Base-by-base conservation (phyloP, 179 eudicot species). In the Corrigiola litoralis region DNA sequence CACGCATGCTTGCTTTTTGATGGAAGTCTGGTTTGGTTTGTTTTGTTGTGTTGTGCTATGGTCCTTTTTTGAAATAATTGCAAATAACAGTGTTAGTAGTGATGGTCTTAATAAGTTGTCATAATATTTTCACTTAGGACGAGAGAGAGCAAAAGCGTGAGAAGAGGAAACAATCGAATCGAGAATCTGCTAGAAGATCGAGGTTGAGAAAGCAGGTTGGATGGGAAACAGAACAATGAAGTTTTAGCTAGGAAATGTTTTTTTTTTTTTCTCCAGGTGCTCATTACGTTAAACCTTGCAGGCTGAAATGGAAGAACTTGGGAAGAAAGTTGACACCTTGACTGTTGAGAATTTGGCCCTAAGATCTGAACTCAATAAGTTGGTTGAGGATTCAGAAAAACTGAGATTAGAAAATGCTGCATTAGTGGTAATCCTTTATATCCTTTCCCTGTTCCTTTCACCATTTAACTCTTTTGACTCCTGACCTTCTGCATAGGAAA, bases 141-240 rank as follows among this genome's bases (percentile, higher is more conserved):
- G 92, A 90, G 61, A 69, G 87, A 17, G 98, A 87, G 80, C 49
- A 84, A 58, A 92, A 90, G 74, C 79, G 92, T 58, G 96, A 92
- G 74, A 92, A 87, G 78, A 82, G 98, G 78, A 92, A 92, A 63
- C 98, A 90, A 76, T 90, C 98, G 25, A 90, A 92, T 60, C 84
- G 98, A 31, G 98, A 92, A 78, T 92, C 98, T 78, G 98, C 98
- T 5, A 85, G 98, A 75, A 79, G 98, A 78, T 92, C 98, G 28
- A 78, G 98, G 72, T 79, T 92, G 63, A 85, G 96, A 81, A 92
- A 86, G 77, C 95, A 90, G 98, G 98, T 90, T 52, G 36, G 31
- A 33, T 40, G 14, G 14, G 36, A 44, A 41, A 46, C 24, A 17
- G 14, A 31, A 36, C 34, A 8, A 44, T 34, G 12, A 42, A 44